These are phyloP conservation scores for Canariomyces notabilis DNA, from an alignment of 2,329 filamentous ascomycete genomes.

Conservation along the genomic window DNA sequence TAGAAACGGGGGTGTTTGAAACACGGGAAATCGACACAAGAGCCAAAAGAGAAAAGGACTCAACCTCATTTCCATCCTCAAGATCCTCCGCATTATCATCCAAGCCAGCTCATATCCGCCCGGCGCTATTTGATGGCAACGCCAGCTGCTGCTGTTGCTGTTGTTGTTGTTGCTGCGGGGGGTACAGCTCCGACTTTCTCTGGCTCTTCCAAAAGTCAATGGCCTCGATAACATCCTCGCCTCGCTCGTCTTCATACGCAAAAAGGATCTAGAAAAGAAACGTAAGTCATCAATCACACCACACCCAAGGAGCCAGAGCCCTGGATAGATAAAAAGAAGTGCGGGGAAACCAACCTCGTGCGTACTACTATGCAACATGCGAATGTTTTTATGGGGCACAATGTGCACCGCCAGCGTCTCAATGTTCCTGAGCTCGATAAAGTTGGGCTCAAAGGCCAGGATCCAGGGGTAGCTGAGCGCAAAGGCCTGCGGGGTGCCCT, in stretches of 20 bases:
- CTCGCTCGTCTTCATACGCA: slow-evolving; percentile 92
- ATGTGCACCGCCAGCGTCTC: slow-evolving; percentile 94
- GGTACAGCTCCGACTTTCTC: slow-evolving; percentile 38
- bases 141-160: not conserved
- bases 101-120: slow-evolving; percentile 2
- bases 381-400: slow-evolving; percentile 90
- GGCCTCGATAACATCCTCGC: slow-evolving; percentile 88
- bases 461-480: slow-evolving; percentile 97
- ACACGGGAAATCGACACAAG: not conserved
- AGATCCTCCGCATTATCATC: not conserved
- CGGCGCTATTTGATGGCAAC: slow-evolving; percentile 6
- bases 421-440: slow-evolving; percentile 93
- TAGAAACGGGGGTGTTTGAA: not conserved
- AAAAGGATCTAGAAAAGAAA: slow-evolving; percentile 73
- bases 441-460: slow-evolving; percentile 92
- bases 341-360: slow-evolving; percentile 68
- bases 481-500: slow-evolving; percentile 86
- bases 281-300: not conserved
- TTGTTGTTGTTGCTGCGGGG: not conserved
- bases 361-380: slow-evolving; percentile 95
- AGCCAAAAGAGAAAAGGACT: not conserved
- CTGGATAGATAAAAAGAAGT: not conserved
- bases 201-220: slow-evolving; percentile 91
- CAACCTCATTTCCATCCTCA: not conserved
- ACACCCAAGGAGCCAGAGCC: slow-evolving; percentile 1